Percentiles rank a stretch among this genome's conserved stretches.
phyloP scores from a whole-genome alignment of 768 basidiomycete species.

The Lepiota brunneoincarnata region DNA sequence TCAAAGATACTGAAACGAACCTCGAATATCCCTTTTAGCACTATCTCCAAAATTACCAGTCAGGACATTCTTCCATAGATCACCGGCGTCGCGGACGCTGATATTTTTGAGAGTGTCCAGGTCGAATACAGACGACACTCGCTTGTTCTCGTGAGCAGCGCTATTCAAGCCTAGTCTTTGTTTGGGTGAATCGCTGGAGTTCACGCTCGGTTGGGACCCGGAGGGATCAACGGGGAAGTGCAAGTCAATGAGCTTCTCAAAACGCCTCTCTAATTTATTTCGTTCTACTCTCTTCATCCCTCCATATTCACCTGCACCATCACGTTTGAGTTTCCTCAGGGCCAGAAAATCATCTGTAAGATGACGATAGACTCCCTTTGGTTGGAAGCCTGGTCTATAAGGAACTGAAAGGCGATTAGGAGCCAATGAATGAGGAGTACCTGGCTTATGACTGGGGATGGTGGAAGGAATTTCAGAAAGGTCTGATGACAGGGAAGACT shows the following conservation, averaged over 20 bases:
- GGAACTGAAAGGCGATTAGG: slow-evolving; percentile 41
- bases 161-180: slow-evolving; percentile 16
- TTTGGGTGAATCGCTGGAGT: slow-evolving; percentile 7
- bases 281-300: slow-evolving; percentile 66
- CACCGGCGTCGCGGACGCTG: slow-evolving; percentile 50
- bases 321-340: slow-evolving; percentile 34
- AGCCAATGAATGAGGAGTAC: slow-evolving; percentile 7
- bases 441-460: background rate
- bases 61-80: slow-evolving; percentile 67
- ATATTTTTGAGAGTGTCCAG: slow-evolving; percentile 62
- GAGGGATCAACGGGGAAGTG: slow-evolving; percentile 50
- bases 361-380: slow-evolving; percentile 75
- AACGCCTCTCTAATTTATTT: slow-evolving; percentile 78
- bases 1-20: slow-evolving; percentile 33
- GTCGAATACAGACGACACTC: slow-evolving; percentile 74
- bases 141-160: slow-evolving; percentile 26
- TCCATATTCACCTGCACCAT: slow-evolving; percentile 31
- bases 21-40: slow-evolving; percentile 64
- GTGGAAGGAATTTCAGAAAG: background rate
- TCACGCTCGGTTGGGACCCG: slow-evolving; percentile 3
- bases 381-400: slow-evolving; percentile 93
- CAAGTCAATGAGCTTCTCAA: slow-evolving; percentile 82
- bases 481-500: background rate
- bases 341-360: slow-evolving; percentile 82
- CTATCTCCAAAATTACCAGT: slow-evolving; percentile 35